Percentiles rank a stretch among this genome's conserved stretches.
These are phyloP conservation scores for Penicillium goetzii DNA, from an alignment of 495 filamentous ascomycete species.

Conservation along the genomic window DNA sequence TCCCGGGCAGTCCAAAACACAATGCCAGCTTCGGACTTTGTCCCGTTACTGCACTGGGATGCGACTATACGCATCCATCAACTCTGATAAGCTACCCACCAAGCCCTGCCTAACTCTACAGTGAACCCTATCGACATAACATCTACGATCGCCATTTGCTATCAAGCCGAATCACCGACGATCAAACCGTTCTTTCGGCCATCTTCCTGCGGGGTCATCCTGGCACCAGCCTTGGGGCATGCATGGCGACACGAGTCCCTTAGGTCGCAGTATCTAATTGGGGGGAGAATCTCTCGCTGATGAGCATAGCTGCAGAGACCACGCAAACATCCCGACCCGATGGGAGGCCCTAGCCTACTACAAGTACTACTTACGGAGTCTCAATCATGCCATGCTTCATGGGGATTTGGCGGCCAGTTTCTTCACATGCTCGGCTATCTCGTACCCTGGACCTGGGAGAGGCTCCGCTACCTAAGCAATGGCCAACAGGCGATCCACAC, in stretches of 20 bases:
- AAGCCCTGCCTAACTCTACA: not conserved
- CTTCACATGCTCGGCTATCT: slow-evolving; percentile 38
- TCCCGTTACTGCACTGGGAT: slow-evolving; percentile 3
- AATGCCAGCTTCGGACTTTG: not conserved
- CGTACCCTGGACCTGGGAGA: slow-evolving; percentile 18
- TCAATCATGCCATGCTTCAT: not conserved
- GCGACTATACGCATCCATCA: not conserved
- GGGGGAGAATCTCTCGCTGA: slow-evolving; percentile 9
- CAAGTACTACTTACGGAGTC: not conserved
- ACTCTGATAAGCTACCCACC: slow-evolving; percentile 4
- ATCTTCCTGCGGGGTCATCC: slow-evolving; percentile 36
- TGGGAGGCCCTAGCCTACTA: slow-evolving; percentile 1
- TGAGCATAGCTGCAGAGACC: slow-evolving; percentile 16
- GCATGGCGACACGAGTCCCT: slow-evolving; percentile 27
- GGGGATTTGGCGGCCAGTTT: slow-evolving; percentile 9
- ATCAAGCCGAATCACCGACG: slow-evolving; percentile 14
- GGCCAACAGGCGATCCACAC: slow-evolving; percentile 26
- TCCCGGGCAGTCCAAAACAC: not conserved
- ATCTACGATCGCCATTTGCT: slow-evolving; percentile 3
- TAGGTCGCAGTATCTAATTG: slow-evolving; percentile 13
- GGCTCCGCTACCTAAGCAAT: slow-evolving; percentile 29
- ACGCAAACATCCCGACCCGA: slow-evolving; percentile 4
- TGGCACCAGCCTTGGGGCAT: slow-evolving; percentile 25
- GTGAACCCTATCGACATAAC: not conserved
- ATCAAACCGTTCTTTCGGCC: slow-evolving; percentile 25